Evolutionary conservation across 1,139 yeast genomes (phyloP), one percentile per base, ranked within the genome.

Genomic region (Diutina siamensis): DNA sequence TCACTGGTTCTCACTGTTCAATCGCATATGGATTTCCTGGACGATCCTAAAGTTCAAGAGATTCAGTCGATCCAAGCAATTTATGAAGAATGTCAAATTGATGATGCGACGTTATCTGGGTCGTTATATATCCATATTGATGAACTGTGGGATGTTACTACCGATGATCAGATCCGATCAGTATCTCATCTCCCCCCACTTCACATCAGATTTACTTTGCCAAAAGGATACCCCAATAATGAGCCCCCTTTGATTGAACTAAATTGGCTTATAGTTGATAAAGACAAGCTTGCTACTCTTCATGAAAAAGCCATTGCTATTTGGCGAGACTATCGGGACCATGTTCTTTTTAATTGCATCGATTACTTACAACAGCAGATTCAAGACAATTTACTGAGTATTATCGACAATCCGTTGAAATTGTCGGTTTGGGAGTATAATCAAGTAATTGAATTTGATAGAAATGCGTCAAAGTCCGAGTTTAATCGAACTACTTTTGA

Each of bases 341-440:
- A 63, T 22, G 67, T 76, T 0, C 50, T 79, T 1, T 74, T 69
- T 49, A 60, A 67, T 15, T 57, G 74, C 50, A 64, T 79, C 18
- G 82, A 78, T 49, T 61, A 55, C 44, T 47, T 78, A 20, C 63
- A 59, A 12, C 65, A 62, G 33, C 63, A 55, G 20, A 52, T 59
- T 10, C 25, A 33, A 3, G 17, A 28, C 13, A 34, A 36, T 1
- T 36, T 34, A 20, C 19, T 18, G 38, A 5, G 58, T 52, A n/a
- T 40, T 3, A 12, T 48, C 10, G 48, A 46, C 4, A 17, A 7
- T 15, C 40, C 35, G 10, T 27, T 51, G 10, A 38, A 22, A 17
- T 42, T 47, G 3, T 53, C 55, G 28, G 48, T 52, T 2, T 52
- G 48, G 9, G 45, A 47, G 15, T 63, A 53, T 44, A 51, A 58